phyloP scores from a whole-genome alignment of 495 filamentous ascomycete species.

The Glutinoglossum americanum region DNA sequence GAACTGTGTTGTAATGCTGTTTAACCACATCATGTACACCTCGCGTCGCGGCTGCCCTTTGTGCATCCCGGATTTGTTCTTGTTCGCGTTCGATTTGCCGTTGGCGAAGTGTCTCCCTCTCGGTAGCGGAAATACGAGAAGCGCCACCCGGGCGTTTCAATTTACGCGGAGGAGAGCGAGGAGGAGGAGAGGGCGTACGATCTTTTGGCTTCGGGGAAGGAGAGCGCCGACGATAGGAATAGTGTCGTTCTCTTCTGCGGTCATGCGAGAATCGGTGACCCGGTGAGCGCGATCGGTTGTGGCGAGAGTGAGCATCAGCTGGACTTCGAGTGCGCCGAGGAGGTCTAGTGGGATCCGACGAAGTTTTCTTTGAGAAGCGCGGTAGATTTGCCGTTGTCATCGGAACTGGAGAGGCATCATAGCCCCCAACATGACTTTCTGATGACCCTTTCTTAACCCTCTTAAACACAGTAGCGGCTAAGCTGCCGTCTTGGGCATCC shows the following conservation, averaged over 20 bases:
- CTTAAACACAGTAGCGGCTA: neutral
- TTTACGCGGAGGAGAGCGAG: slow-evolving; percentile 32
- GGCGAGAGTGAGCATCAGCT: neutral
- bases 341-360: neutral
- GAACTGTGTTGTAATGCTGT: slow-evolving; percentile 92
- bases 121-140: slow-evolving; percentile 48
- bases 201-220: slow-evolving; percentile 12
- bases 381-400: slow-evolving; percentile 4
- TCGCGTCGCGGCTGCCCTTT: slow-evolving; percentile 22
- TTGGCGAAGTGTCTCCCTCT: slow-evolving; percentile 45
- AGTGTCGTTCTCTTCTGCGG: neutral
- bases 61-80: slow-evolving; percentile 29
- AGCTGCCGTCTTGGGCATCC: neutral
- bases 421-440: neutral
- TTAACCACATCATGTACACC: slow-evolving; percentile 69
- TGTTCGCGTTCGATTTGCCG: slow-evolving; percentile 44
- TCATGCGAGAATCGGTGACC: neutral
- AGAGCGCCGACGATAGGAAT: slow-evolving; percentile 6
- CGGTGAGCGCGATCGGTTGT: slow-evolving; percentile 5
- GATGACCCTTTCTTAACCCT: neutral
- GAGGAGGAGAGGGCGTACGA: slow-evolving; percentile 6
- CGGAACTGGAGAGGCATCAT: slow-evolving; percentile 3
- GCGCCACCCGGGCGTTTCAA: slow-evolving; percentile 75
- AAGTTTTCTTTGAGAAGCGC: slow-evolving; percentile 1
- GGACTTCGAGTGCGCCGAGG: neutral